phyloP scores from a whole-genome alignment of 2,329 filamentous ascomycete genomes.

The Cladobotryum mycophilum region DNA sequence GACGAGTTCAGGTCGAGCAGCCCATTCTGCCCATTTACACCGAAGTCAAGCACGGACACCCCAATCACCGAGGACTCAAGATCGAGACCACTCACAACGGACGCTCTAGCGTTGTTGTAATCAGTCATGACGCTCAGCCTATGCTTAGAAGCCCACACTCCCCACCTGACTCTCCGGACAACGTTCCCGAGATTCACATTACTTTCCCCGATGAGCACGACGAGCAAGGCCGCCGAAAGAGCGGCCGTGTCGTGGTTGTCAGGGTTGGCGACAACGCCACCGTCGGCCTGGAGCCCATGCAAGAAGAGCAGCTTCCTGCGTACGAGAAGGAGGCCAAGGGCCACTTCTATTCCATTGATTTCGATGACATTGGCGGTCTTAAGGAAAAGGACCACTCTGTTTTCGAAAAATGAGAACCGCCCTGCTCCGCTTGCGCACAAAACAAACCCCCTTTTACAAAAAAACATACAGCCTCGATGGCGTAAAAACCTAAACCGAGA shows the following conservation, averaged over 20 bases:
- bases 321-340: constrained; percentile 76
- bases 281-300: constrained; percentile 82
- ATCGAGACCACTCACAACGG: constrained; percentile 51
- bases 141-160: constrained; percentile 70
- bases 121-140: constrained; percentile 68
- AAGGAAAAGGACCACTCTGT: constrained; percentile 70
- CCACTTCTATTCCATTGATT: constrained; percentile 88
- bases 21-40: constrained; percentile 62
- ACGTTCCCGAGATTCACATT: constrained; percentile 92
- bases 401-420: constrained; percentile 26
- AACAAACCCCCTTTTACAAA: neutral
- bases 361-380: constrained; percentile 87
- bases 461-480: neutral
- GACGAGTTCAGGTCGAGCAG: constrained; percentile 38
- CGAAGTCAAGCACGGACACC: constrained; percentile 47
- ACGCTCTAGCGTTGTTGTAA: constrained; percentile 66
- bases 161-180: constrained; percentile 71
- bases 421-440: neutral
- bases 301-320: constrained; percentile 73
- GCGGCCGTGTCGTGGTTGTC: constrained; percentile 85
- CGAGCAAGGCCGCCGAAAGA: constrained; percentile 71
- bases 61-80: constrained; percentile 50
- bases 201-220: constrained; percentile 97
- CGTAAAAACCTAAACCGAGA: constrained; percentile 5
- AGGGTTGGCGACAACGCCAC: constrained; percentile 79